phyloP scores from a whole-genome alignment of 1,284 basidiomycete species.

The Boletellus sp. region DNA sequence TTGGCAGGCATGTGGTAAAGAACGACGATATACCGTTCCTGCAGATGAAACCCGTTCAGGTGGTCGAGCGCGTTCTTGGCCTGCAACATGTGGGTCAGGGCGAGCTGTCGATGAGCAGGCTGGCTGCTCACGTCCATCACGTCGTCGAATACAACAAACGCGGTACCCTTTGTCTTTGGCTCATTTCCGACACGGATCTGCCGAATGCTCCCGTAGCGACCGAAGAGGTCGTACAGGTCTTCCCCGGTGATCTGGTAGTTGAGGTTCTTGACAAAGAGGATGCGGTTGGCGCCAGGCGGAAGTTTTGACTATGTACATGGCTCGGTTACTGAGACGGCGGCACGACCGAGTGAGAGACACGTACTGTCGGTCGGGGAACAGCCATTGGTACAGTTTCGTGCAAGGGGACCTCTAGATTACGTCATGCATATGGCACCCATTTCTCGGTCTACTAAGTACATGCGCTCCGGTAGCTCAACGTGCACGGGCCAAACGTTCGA shows the following conservation, averaged over 20 bases:
- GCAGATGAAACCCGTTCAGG: conserved; percentile 96
- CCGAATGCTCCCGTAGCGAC: conserved; percentile 94
- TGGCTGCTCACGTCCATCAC: conserved; percentile 76
- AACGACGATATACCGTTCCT: conserved; percentile 97
- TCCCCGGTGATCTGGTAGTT: conserved; percentile 94
- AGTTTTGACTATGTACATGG: conserved; percentile 67
- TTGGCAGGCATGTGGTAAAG: conserved; percentile 97
- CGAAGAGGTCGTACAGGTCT: conserved; percentile 96
- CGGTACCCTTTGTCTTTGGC: conserved; percentile 91
- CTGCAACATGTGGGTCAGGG: conserved; percentile 39
- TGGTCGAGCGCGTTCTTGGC: conserved; percentile 96
- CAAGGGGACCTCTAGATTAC: conserved; percentile 13
- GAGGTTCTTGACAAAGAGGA: conserved; percentile 85
- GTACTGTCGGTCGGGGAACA: conserved; percentile 60
- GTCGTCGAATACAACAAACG: conserved; percentile 90
- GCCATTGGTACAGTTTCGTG: conserved; percentile 44
- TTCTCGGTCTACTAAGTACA: not conserved
- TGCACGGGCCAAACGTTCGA: conserved; percentile 44
- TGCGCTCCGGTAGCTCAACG: conserved; percentile 1
- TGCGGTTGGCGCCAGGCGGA: conserved; percentile 80
- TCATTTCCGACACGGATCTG: conserved; percentile 94
- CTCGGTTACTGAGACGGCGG: not conserved
- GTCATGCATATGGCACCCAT: conserved; percentile 9
- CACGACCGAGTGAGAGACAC: conserved; percentile 18
- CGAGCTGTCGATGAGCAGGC: not conserved